Base-by-base conservation (phyloP, 495 filamentous ascomycete genomes). In the Copromyces sp. region DNA sequence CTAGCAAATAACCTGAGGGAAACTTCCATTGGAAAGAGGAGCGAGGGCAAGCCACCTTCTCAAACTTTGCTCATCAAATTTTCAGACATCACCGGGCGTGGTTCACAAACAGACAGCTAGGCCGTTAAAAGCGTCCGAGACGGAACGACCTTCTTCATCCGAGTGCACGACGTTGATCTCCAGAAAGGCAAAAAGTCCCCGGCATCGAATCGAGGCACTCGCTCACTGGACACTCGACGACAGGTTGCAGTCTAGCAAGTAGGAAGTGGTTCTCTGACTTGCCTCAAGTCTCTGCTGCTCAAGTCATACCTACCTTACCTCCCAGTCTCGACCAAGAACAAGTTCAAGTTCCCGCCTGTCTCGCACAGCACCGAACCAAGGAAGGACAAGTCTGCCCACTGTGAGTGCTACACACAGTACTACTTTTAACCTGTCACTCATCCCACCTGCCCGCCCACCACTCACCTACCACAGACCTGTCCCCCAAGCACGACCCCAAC, bases 31-130 rank as follows among this genome's bases (percentile, higher is more conserved):
- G 47, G 53, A 65, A 65, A 65, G 53, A 65, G 53, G 53, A 65
- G 53, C 53, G 53, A 65, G 53, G 53, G 53, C 53, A 65, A 65
- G 53, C 53, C 53, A 65, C 53, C 14, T 17, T 65, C 53, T 65
- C 53, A 65, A 65, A 65, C 53, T 65, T 65, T 65, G 53, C 29
- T 65, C 53, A 65, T 65, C 53, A 65, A 65, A 65, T 65, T 65
- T 65, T 65, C 53, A 61, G 53, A 61, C 53, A 61, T 61, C 14
- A 65, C 53, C 53, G 53, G 53, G 53, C 53, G 53, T 65, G 53
- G 53, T 37, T 65, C 53, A 65, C 53, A 65, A 65, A 65, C 53
- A 65, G 53, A 65, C 53, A 65, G 53, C 53, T 61, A 61, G 53
- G 53, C 53, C 53, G 53, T 65, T 65, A 17, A 65, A 65, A 65